Conservation (phyloP, 2,329 filamentous ascomycete species). For the Graphium sp. region DNA sequence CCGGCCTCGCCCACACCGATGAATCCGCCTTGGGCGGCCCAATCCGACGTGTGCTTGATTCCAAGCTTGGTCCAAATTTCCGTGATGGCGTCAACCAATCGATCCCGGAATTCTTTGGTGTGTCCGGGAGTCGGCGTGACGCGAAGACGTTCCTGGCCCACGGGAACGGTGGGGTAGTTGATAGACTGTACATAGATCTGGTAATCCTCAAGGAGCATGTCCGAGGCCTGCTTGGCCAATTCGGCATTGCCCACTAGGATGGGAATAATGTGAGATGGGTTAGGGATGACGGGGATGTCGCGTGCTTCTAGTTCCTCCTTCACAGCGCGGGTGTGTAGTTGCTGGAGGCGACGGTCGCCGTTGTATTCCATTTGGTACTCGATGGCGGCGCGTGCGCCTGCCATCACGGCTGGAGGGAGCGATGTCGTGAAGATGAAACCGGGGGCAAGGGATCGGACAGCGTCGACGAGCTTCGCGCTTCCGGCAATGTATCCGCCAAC, state of each 20-base stretch:
- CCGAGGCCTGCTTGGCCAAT: conserved; percentile 78
- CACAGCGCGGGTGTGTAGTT: conserved; percentile 88
- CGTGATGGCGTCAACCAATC: conserved; percentile 65
- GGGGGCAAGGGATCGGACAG: conserved; percentile 82
- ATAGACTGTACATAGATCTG: conserved; percentile 96
- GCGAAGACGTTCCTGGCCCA: conserved; percentile 91
- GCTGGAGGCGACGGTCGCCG: conserved; percentile 80
- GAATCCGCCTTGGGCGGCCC: conserved; percentile 82
- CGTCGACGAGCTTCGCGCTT: conserved; percentile 72
- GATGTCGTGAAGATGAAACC: conserved; percentile 99
- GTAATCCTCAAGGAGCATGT: conserved; percentile 79
- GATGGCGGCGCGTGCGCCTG: conserved; percentile 78
- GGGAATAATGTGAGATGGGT: conserved; percentile 91
- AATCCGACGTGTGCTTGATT: conserved; percentile 86
- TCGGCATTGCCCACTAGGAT: conserved; percentile 89
- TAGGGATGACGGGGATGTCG: conserved; percentile 93
- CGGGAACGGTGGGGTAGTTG: conserved; percentile 96
- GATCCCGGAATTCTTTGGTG: conserved; percentile 65
- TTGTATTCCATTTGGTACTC: conserved; percentile 80
- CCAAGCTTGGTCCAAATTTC: conserved; percentile 75
- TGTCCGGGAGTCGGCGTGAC: conserved; percentile 95
- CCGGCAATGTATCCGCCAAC: conserved; percentile 97
- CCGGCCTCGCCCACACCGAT: conserved; percentile 74
- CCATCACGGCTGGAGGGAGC: conserved; percentile 91
- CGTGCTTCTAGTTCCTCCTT: conserved; percentile 65